Conservation (phyloP, 169 alveolate genomes). For the Plasmodium adleri region DNA sequence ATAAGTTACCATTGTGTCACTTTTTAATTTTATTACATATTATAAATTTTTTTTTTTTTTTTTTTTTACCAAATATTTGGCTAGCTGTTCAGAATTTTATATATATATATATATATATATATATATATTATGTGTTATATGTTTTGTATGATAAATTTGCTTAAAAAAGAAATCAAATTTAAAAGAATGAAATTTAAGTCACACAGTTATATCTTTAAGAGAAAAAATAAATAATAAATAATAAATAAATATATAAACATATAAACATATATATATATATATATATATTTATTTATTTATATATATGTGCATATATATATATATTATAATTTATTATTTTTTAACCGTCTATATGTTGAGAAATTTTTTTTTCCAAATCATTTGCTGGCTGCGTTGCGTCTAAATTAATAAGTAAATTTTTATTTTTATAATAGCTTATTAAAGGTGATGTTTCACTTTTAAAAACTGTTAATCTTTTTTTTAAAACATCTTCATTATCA, state of each 20-base stretch:
- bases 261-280: not conserved
- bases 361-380: constrained; percentile 74
- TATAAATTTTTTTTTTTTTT: too few relatives aligned
- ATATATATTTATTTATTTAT: not conserved
- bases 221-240: not conserved
- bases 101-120: too few relatives aligned
- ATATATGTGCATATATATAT: not conserved
- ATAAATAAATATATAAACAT: not conserved
- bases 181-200: too few relatives aligned
- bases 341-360: constrained; percentile 61
- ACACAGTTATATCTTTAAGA: too few relatives aligned
- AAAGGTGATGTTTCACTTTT: constrained; percentile 82
- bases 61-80: too few relatives aligned
- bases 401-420: constrained; percentile 75
- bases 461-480: constrained; percentile 81
- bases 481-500: constrained; percentile 82
- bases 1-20: too few relatives aligned
- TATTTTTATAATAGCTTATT: constrained; percentile 78
- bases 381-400: constrained; percentile 81
- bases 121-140: too few relatives aligned
- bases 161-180: too few relatives aligned
- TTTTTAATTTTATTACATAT: too few relatives aligned
- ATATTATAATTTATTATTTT: not conserved
- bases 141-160: too few relatives aligned
- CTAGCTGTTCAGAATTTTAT: too few relatives aligned